Evolutionary conservation across 2,329 filamentous ascomycete genomes (phyloP).

Genomic region (Arthroderma sp.): DNA sequence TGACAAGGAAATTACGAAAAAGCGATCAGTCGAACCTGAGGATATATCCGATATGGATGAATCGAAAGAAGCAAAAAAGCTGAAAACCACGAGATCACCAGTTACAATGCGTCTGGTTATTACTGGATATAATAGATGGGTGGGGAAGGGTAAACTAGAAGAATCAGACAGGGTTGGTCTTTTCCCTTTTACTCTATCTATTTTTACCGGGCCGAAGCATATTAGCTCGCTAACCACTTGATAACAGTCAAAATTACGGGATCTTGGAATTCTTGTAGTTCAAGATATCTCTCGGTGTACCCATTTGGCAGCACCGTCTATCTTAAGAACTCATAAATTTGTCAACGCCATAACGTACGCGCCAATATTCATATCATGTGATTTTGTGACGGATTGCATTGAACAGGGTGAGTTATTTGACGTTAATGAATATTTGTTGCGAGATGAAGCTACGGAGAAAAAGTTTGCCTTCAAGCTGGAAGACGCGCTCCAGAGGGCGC

Average conservation of each 20-base stretch:
- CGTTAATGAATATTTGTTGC: constrained; percentile 52
- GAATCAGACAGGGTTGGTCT: constrained; percentile 62
- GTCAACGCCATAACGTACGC: constrained; percentile 73
- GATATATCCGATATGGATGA: constrained; percentile 34
- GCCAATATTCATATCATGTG: constrained; percentile 60
- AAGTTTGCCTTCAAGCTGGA: constrained; percentile 56
- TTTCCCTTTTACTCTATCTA: neutral
- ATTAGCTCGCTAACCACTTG: too few species aligned
- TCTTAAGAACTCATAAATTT: constrained; percentile 89
- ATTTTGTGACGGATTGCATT: constrained; percentile 67
- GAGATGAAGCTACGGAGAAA: constrained; percentile 60
- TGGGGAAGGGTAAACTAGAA: constrained; percentile 58
- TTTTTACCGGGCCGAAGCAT: neutral
- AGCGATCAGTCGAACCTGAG: constrained; percentile 32
- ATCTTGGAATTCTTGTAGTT: constrained; percentile 69
- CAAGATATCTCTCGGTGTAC: constrained; percentile 64
- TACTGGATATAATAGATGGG: constrained; percentile 76
- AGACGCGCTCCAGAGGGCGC: constrained; percentile 56
- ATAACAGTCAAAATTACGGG: constrained; percentile 55
- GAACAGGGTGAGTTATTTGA: constrained; percentile 52
- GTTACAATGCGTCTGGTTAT: constrained; percentile 65
- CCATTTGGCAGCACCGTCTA: constrained; percentile 72
- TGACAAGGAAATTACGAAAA: constrained; percentile 22
- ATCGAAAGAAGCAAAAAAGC: constrained; percentile 47
- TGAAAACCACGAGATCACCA: constrained; percentile 48